phyloP scores from a whole-genome alignment of 176 grass and related monocot species.

The Carex cristatella region DNA sequence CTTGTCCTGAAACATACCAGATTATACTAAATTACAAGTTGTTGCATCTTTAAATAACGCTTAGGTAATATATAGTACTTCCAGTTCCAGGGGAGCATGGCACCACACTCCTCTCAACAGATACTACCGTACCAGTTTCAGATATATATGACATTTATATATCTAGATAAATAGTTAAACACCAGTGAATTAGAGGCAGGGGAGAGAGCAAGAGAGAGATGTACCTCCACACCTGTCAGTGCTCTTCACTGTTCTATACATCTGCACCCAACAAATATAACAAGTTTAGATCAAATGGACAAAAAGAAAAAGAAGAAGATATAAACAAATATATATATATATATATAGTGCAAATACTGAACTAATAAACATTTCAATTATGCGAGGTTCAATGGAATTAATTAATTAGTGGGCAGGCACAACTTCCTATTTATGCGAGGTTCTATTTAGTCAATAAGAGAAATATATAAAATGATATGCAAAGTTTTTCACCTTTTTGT shows the following conservation, averaged over 20 bases:
- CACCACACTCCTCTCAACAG: conserved; percentile 5
- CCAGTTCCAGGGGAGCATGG: conserved; percentile 15
- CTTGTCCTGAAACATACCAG: conserved; percentile 28
- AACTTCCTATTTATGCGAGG: not conserved
- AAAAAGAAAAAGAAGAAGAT: not conserved
- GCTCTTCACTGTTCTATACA: conserved; percentile 99
- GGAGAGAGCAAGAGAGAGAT: conserved; percentile 19
- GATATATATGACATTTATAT: not conserved
- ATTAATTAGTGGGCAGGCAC: no score
- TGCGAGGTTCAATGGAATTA: not conserved
- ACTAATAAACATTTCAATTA: not conserved
- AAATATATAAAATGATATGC: conserved; percentile 15
- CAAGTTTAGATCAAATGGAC: not conserved
- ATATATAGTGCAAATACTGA: not conserved
- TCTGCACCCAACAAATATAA: conserved; percentile 47
- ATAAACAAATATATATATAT: not conserved
- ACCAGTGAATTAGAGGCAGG: not conserved
- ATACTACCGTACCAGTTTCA: conserved; percentile 5
- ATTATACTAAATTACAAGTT: conserved; percentile 23
- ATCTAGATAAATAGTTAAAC: not conserved
- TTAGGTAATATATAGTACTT: conserved; percentile 23
- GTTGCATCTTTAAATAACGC: conserved; percentile 25
- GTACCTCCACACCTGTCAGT: conserved; percentile 73
- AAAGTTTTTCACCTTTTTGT: not conserved
- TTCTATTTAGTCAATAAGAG: not conserved